phyloP scores from a whole-genome alignment of 352 stramenopile genomes.

The Phytophthora pistaciae region DNA sequence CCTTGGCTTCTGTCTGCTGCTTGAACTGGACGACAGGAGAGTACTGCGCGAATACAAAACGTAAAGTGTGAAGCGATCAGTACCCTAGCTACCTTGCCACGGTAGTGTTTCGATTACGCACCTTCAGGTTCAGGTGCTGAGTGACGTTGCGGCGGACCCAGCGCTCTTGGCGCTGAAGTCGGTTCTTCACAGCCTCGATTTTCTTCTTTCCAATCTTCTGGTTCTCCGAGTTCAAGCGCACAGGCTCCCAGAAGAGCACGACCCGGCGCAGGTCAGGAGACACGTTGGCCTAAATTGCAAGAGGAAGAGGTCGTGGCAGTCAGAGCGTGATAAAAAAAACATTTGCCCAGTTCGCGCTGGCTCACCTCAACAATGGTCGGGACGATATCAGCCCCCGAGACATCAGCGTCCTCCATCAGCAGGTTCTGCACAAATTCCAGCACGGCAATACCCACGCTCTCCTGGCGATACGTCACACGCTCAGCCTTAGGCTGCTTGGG shows the following conservation, averaged over 20 bases:
- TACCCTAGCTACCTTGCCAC: background rate
- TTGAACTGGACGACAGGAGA: slow-evolving; percentile 85
- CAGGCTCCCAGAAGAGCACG: slow-evolving; percentile 79
- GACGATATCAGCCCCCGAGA: slow-evolving; percentile 67
- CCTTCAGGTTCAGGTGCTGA: slow-evolving; percentile 84
- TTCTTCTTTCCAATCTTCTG: slow-evolving; percentile 84
- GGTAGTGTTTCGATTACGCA: slow-evolving; percentile 21
- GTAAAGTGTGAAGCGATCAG: background rate
- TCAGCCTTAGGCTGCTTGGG: slow-evolving; percentile 68
- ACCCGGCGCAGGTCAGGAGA: slow-evolving; percentile 72
- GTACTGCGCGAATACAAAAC: slow-evolving; percentile 52
- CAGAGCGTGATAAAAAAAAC: background rate
- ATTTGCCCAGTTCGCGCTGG: background rate
- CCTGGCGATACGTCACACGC: slow-evolving; percentile 76
- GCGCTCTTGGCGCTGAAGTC: slow-evolving; percentile 67
- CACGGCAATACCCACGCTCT: slow-evolving; percentile 73
- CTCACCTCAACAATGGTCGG: slow-evolving; percentile 75
- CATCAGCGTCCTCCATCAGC: slow-evolving; percentile 69
- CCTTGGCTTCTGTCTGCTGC: slow-evolving; percentile 70
- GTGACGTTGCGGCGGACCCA: slow-evolving; percentile 80
- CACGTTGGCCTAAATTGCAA: slow-evolving; percentile 61
- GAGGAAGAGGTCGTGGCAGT: background rate
- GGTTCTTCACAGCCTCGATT: slow-evolving; percentile 65
- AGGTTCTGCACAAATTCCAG: slow-evolving; percentile 77
- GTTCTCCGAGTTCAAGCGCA: slow-evolving; percentile 73